Percentiles rank a stretch among this genome's conserved stretches.
phyloP scores from a whole-genome alignment of 148 eudicot genomes.

The Rheum nobile region DNA sequence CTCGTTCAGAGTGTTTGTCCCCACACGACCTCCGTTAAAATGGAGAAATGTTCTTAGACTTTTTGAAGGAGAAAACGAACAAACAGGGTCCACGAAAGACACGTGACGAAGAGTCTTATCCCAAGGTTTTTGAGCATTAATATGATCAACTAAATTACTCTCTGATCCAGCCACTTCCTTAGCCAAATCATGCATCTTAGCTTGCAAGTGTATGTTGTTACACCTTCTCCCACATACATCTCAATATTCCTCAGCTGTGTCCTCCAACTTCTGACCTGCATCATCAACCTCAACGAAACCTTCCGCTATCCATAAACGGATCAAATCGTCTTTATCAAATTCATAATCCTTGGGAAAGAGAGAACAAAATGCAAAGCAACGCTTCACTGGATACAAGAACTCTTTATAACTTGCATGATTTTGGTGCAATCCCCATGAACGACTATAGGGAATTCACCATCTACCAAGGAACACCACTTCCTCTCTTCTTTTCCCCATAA shows the following conservation, averaged over 20 bases:
- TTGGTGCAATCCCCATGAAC: neutral
- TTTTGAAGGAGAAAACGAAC: too few species aligned
- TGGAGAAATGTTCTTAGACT: too few species aligned
- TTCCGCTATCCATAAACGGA: constrained; percentile 15
- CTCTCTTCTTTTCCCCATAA: constrained; percentile 7
- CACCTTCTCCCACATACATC: neutral
- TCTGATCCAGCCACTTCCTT: too few species aligned
- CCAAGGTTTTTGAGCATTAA: too few species aligned
- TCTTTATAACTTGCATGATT: constrained; percentile 20
- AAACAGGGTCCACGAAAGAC: too few species aligned
- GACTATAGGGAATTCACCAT: constrained; percentile 3
- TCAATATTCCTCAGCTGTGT: constrained; percentile 11
- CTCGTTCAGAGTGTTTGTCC: too few species aligned
- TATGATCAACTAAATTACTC: too few species aligned
- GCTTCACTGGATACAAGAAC: neutral
- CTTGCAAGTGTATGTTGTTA: too few species aligned
- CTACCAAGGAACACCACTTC: constrained; percentile 16
- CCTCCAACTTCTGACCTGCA: constrained; percentile 6
- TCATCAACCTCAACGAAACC: constrained; percentile 1
- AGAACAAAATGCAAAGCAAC: constrained; percentile 11
- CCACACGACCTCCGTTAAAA: too few species aligned
- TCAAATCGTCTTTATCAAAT: constrained; percentile 8
- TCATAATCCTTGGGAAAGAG: too few species aligned
- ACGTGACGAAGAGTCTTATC: too few species aligned
- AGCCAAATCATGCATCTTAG: too few species aligned